Base-by-base conservation (phyloP, 345 rosid species). In the Eucalyptus shirleyi region DNA sequence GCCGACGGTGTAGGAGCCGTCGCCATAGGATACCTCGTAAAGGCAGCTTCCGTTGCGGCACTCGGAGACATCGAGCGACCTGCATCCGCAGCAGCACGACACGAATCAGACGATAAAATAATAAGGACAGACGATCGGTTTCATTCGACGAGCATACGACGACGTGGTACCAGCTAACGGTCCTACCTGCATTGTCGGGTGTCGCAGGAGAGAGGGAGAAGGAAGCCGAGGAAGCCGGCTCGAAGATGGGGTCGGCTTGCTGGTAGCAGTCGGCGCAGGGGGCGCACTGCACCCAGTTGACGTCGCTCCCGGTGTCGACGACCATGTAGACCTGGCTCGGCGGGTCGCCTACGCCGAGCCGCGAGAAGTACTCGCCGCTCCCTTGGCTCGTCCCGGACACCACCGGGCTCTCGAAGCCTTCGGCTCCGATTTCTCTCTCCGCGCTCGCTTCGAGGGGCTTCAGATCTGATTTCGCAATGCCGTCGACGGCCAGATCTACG, bases 311-410 rank as follows among this genome's bases (percentile, higher is more conserved):
- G 3, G 97, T 96, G 90, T 97, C 99, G 28, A 97, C 92, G 34
- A 97, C 98, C 96, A 97, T 89, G 87, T 96, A 96, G 21, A 93
- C 94, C 30, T 92, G 92, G 90, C 92, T 96, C 88, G 97, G 91
- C 56, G 99, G 99, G 51, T 91, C 93, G 3, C 99, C 99, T 72
- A 98, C 93, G 34, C 97, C 98, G 12, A 96, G 89, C 89, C 99
- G 95, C 87, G 98, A 92, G 93, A 97, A 97, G 88, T 96, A 97
- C 96, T 97, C 99, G 40, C 99, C 99, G 56, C 99, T 97, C 87
- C 99, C 99, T 87, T 95, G 98, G 88, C 95, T 95, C 17, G 95
- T 89, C 8, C 99, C 98, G 3, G 99, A 97, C 23, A 96, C 92
- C 86, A 97, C 45, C 26, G 98, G 98, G 55, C 95, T 91, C 67